Base-by-base conservation (phyloP, 805 yeast genomes). In the Jamesozyma hellenica region DNA sequence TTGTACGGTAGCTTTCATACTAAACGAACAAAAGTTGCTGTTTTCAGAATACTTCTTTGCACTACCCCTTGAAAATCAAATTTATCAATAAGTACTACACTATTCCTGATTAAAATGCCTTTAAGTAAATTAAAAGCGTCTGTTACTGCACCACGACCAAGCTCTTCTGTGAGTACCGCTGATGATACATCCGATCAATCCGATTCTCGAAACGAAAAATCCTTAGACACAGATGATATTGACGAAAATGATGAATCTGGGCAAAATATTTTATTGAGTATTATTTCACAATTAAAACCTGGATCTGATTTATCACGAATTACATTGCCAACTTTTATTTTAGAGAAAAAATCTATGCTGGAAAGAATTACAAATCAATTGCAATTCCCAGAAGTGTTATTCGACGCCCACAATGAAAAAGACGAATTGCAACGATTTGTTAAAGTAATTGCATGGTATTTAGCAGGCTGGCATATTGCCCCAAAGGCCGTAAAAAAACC, bases 401-500 rank as follows among this genome's bases (percentile, higher is more conserved):
- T 86, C 6, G 71, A 73, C 18, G 96, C 96, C 0, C 81, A 81
- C 47, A 52, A 53, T 3, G 64, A 72, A 3, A 56, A 59, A 2
- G 83, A 82, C 47, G 77, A 79, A 2, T 52, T 80, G 17, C 69
- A 75, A 41, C 72, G 97, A 42, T 88, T 92, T 51, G 55, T 85
- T 6, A 65, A 74, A 33, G 79, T 90, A 7, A 79, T 82, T 17
- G 76, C 77, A 53, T 90, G 96, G 95, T 92, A 92, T 59, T 69
- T 92, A 60, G 75, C 96, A 3, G 86, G 94, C 35, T 92, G 97
- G 97, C 96, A 92, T 57, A 92, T 92, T 58, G 92, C 96, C 1
- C 98, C 97, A 23, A 90, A 90, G 58, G 98, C 97, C 3, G 98
- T 92, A 13, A 92, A 92, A 60, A 92, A 92, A 61, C 98, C 98